Conservation (phyloP, 805 yeast species). For the Ogataea paraovalis region DNA sequence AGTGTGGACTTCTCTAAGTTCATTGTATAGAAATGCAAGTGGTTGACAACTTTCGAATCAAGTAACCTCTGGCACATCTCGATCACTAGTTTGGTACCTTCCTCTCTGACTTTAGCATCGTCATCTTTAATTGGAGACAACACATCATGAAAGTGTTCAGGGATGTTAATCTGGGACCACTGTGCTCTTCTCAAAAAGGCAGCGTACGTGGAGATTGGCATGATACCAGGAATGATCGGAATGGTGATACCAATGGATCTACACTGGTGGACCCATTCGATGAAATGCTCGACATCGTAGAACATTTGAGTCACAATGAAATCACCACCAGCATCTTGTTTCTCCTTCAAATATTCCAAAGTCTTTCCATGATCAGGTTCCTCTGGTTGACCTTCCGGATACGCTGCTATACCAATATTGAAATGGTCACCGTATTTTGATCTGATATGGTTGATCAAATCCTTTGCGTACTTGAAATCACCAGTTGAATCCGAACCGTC, state of each 20-base stretch:
- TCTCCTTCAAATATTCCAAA: slow-evolving; percentile 68
- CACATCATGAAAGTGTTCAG: slow-evolving; percentile 61
- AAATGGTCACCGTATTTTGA: slow-evolving; percentile 80
- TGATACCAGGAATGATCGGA: slow-evolving; percentile 95
- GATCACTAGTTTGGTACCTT: slow-evolving; percentile 77
- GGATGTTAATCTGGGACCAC: slow-evolving; percentile 87
- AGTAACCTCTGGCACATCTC: slow-evolving; percentile 76
- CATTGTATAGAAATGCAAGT: slow-evolving; percentile 96
- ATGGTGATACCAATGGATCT: slow-evolving; percentile 69
- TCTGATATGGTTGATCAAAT: slow-evolving; percentile 74
- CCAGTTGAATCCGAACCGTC: slow-evolving; percentile 71
- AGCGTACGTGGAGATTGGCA: slow-evolving; percentile 97
- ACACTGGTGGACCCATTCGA: slow-evolving; percentile 72
- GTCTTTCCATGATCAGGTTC: slow-evolving; percentile 54
- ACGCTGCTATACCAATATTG: slow-evolving; percentile 94
- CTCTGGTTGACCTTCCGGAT: slow-evolving; percentile 97
- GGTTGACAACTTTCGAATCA: slow-evolving; percentile 70
- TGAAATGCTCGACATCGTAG: slow-evolving; percentile 84
- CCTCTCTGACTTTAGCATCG: slow-evolving; percentile 80
- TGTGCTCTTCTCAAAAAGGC: slow-evolving; percentile 89
- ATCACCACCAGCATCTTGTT: slow-evolving; percentile 91
- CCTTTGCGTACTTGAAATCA: slow-evolving; percentile 87
- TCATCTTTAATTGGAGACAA: slow-evolving; percentile 86
- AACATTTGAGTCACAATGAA: slow-evolving; percentile 96
- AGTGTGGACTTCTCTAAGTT: slow-evolving; percentile 88